These are phyloP conservation scores for Ogataea allantospora DNA, from an alignment of 805 yeast species.

Conservation along the genomic window DNA sequence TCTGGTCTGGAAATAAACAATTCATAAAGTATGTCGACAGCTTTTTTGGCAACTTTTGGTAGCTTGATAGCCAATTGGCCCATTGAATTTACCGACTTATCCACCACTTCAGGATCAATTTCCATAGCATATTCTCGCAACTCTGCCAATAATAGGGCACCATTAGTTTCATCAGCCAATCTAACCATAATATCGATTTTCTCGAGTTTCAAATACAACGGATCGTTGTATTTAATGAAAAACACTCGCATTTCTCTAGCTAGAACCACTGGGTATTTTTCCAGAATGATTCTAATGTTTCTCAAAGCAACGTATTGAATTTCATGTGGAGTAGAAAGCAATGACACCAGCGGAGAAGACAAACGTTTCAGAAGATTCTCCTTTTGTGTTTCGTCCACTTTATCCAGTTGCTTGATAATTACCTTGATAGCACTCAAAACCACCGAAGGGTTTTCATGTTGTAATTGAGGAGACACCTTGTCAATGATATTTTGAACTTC, in stretches of 20 bases:
- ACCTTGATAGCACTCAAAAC: constrained; percentile 84
- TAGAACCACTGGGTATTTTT: constrained; percentile 79
- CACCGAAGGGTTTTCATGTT: constrained; percentile 95
- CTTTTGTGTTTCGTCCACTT: constrained; percentile 37
- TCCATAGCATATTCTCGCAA: constrained; percentile 81
- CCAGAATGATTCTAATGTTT: constrained; percentile 85
- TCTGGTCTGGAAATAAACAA: constrained; percentile 62
- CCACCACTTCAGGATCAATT: constrained; percentile 76
- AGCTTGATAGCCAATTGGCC: constrained; percentile 72
- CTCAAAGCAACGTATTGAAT: constrained; percentile 91
- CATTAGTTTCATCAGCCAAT: constrained; percentile 59
- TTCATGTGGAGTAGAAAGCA: constrained; percentile 87
- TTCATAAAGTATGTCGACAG: constrained; percentile 59
- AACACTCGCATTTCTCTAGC: constrained; percentile 82
- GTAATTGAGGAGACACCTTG: constrained; percentile 89
- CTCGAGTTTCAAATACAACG: constrained; percentile 73
- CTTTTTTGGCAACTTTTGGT: constrained; percentile 49
- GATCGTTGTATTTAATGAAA: constrained; percentile 84
- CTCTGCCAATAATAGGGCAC: constrained; percentile 61
- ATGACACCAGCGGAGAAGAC: constrained; percentile 81
- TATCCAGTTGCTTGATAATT: constrained; percentile 64
- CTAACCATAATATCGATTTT: constrained; percentile 74
- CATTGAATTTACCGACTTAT: constrained; percentile 61
- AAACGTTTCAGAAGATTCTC: constrained; percentile 62
- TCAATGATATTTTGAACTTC: constrained; percentile 88